These are phyloP conservation scores for Mycena capillaripes DNA, from an alignment of 768 basidiomycete species.

Conservation along the genomic window DNA sequence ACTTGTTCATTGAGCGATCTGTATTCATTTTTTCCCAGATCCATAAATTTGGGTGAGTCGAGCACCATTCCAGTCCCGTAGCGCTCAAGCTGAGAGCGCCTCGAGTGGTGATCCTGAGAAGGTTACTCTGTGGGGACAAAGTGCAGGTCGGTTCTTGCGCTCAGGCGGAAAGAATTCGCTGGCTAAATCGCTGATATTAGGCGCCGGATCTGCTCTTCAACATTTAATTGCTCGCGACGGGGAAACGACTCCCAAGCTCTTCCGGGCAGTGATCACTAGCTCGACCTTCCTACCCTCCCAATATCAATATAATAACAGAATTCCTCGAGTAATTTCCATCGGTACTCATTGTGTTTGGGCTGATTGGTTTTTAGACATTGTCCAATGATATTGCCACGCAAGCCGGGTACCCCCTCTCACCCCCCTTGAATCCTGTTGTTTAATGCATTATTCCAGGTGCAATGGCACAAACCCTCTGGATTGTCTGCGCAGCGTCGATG, in stretches of 20 bases:
- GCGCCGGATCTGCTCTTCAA: slow-evolving; percentile 52
- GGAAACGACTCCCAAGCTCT: slow-evolving; percentile 45
- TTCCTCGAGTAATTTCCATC: slow-evolving; percentile 33
- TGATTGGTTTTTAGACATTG: neutral
- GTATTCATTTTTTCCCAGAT: slow-evolving; percentile 45
- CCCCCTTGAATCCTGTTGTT: slow-evolving; percentile 8
- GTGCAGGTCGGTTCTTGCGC: slow-evolving; percentile 50
- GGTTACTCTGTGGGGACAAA: slow-evolving; percentile 61
- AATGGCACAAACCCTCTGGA: neutral
- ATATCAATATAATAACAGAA: slow-evolving; percentile 45
- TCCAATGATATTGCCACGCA: slow-evolving; percentile 13
- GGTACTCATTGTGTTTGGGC: neutral
- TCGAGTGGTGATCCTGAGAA: slow-evolving; percentile 49
- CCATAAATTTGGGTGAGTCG: slow-evolving; percentile 48
- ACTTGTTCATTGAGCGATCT: neutral
- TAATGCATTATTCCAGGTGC: neutral
- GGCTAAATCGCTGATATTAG: slow-evolving; percentile 21
- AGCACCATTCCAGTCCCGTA: neutral
- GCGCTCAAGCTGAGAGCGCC: neutral
- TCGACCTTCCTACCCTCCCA: slow-evolving; percentile 47
- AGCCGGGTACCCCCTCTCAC: neutral
- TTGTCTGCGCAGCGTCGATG: slow-evolving; percentile 14
- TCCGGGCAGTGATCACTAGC: slow-evolving; percentile 45
- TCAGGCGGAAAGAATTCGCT: neutral
- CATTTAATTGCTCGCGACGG: slow-evolving; percentile 49